Evolutionary conservation across 1,284 basidiomycete genomes (phyloP), one percentile per base, ranked within the genome.

Genomic region (Veloporphyrellus conicus): DNA sequence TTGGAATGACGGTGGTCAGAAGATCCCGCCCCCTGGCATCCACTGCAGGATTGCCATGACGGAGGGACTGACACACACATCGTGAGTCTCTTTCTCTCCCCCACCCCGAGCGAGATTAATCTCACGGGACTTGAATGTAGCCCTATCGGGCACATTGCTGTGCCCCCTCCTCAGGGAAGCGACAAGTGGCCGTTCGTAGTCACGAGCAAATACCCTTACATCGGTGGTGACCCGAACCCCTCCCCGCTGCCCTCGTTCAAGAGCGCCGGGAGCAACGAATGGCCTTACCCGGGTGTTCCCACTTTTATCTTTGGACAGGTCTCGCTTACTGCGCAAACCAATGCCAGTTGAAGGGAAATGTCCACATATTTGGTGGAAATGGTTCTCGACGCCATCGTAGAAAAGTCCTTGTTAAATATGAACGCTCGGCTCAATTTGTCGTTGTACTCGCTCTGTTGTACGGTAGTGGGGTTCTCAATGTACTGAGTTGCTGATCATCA

Each of bases 221-320:
- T 56, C 12, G 45, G 54, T 7, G 6, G 31, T 0, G 3, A 27
- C 0, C 18, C 22, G n/a, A 43, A 46, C 45, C 49, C 49, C 3
- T 43, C 53, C 4, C 53, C 54, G 3, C 49, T 54, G 28, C 53
- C 54, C 1, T 23, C 50, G n/a, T 55, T 48, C n/a, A 6, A 8
- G 14, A 5, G 2, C 3, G 16, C 16, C n/a, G 23, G 33, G 10
- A n/a, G 4, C 5, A 40, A 55, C n/a, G 12, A 15, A 3, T 48
- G 53, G 53, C 39, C 48, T 19, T 55, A 47, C 43, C 10, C 35
- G 4, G 37, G 15, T 15, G 31, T 34, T 1, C 28, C 33, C 9
- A 42, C 52, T 1, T 52, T 39, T 31, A 4, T 19, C 11, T 6
- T 51, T 8, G 53, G 53, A 6, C 32, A 52, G 22, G 45, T 55